Evolutionary conservation across 2,329 filamentous ascomycete genomes (phyloP), one percentile per base, ranked within the genome.

Genomic region (Harringtonia lauricola): DNA sequence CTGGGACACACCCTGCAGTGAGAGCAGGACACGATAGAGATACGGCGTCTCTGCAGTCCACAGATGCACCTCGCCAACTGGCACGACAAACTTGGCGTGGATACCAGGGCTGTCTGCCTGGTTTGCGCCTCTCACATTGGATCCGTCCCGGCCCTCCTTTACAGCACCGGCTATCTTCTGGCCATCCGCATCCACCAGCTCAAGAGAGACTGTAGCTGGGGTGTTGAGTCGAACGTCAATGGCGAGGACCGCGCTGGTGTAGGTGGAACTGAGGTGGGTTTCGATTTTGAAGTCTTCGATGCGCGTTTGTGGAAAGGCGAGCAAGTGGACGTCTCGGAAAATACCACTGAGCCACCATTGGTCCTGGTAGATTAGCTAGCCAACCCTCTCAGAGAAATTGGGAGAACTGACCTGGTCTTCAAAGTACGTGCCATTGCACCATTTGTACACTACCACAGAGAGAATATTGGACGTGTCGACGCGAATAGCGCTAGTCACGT

Each of bases 321-420:
- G 57, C 7, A 85, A 61, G 41, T 74, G 68, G 0, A 84, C 79
- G 53, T 84, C 79, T 17, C 81, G 68, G 54, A 82, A 85, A 33
- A 83, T 84, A 6, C 73, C 73, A 19, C 72, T 78, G 6, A 82
- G 59, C 73, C 77, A 79, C 79, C 79, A 83, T 54, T 82, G 77
- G 55, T 83, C 78, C 52, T 79, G n/a, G n/a, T n/a, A n/a, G n/a
- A n/a, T n/a, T n/a, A n/a, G n/a, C n/a, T n/a, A n/a, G n/a, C n/a
- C n/a, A n/a, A n/a, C n/a, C n/a, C n/a, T n/a, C n/a, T n/a, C n/a
- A n/a, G n/a, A n/a, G n/a, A n/a, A n/a, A n/a, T n/a, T n/a, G n/a
- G n/a, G n/a, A n/a, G n/a, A n/a, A n/a, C n/a, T n/a, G n/a, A n/a
- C n/a, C 24, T 26, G 77, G 43, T 83, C 79, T 55, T 85, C 81